Percentiles rank a stretch among this genome's conserved stretches.
Conservation (phyloP, 106 monocot species). For the Dactylorhiza incarnata region DNA sequence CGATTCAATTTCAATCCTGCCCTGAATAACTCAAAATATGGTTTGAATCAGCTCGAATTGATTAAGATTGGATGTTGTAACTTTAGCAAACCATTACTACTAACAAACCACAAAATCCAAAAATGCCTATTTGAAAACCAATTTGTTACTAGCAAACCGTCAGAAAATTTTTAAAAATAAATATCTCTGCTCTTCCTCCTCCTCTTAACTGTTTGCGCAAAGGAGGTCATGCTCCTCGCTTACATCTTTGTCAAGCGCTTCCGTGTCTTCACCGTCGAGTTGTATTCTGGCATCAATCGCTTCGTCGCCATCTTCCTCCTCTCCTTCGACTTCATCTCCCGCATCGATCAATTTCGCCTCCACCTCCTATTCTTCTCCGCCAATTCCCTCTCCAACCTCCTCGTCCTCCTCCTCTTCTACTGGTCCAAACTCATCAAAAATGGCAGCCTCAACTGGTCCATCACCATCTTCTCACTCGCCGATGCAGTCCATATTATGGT, state of each 20-base stretch:
- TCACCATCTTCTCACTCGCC: slow-evolving; percentile 47
- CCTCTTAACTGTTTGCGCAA: too few relatives aligned
- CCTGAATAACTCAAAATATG: too few relatives aligned
- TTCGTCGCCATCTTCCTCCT: slow-evolving; percentile 53
- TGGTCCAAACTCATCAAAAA: slow-evolving; percentile 16
- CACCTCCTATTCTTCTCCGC: slow-evolving; percentile 52
- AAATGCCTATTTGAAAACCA: too few relatives aligned
- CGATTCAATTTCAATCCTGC: too few relatives aligned
- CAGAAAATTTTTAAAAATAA: too few relatives aligned
- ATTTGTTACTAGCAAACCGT: too few relatives aligned
- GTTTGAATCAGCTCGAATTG: too few relatives aligned
- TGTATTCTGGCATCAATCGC: slow-evolving; percentile 62
- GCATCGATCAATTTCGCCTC: slow-evolving; percentile 35
- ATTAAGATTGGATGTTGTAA: too few relatives aligned
- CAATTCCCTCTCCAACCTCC: slow-evolving; percentile 38
- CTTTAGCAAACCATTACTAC: too few relatives aligned
- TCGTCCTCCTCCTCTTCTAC: slow-evolving; percentile 26
- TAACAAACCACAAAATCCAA: accelerated
- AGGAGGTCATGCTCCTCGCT: slow-evolving; percentile 47
- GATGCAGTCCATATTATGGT: slow-evolving; percentile 49
- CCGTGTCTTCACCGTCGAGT: slow-evolving; percentile 56
- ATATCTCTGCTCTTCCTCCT: too few relatives aligned
- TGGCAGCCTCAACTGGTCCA: slow-evolving; percentile 43
- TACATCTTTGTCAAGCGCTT: slow-evolving; percentile 42
- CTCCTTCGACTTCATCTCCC: slow-evolving; percentile 53